Evolutionary conservation across 306 rosid genomes (phyloP), one percentile per base, ranked within the genome.

Genomic region (Purshia tridentata): DNA sequence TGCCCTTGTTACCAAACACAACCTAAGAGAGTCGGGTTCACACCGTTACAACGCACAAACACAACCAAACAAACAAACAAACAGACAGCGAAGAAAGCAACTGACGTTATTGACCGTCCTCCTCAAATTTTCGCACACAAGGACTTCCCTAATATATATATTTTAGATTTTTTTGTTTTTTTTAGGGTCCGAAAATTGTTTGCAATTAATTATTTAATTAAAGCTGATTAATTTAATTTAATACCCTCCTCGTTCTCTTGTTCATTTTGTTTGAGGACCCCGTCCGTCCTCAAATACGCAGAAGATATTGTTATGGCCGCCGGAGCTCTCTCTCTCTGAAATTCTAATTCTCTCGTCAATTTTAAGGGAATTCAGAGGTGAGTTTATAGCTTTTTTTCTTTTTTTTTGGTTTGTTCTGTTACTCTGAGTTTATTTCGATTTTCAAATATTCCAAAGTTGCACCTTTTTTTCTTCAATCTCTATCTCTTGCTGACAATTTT

Each of bases 301-400:
- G 70, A 58, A 50, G 72, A 64, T 15, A 50, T 77, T 61, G 68
- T 73, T 61, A 62, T 81, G 82, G 90, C 81, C 77, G 84, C 80
- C 73, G 72, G 77, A 74, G 61, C 80, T 70, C 58, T 40, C 54
- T 46, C 44, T 14, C 45, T 49, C 40, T 60, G 15, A 29, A 9
- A 9, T 44, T 72, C 54, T 73, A 1, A 6, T 9, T 59, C 60
- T 47, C 44, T 71, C 19, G 57, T 8, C 62, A 42, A 67, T 51
- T 63, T 74, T 15, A 4, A 62, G 62, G 47, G 46, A 69, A 45
- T 6, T 56, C 74, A 7, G 62, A 78, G 87, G 87, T 83, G 70
- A 52, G 82, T 41, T 54, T 12, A 0, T n/a, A 40, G 64, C 11
- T 78, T 66, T 2, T 4, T 3, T 63, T 47, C n/a, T 45, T 45